Conservation (phyloP, 176 grass and related monocot species). For the barley (Hordeum vulgare) region MorexV3_pseudomolecules_assembly NC_058524.1:1458328-1458827, state of each 20-base stretch:
- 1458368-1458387: too few species aligned
- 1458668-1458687: background rate
- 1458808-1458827: constrained; percentile 39
- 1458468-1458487: too few species aligned
- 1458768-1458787: constrained; percentile 92
- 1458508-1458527: constrained; percentile 94
- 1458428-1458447: constrained; percentile 79
- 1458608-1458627: constrained; percentile 96
- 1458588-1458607: constrained; percentile 93
- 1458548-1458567: constrained; percentile 56
- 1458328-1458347: too few species aligned
- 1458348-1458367: too few species aligned
- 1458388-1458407: constrained; percentile 81
- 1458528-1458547: constrained; percentile 63
- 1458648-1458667: background rate
- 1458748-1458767: constrained; percentile 96
- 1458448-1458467: constrained; percentile 86
- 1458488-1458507: too few species aligned
- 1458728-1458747: constrained; percentile 68
- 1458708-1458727: constrained; percentile 55
- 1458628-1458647: constrained; percentile 27
- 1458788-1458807: constrained; percentile 81
- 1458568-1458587: constrained; percentile 55
- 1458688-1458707: background rate
- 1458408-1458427: constrained; percentile 78